Base-by-base conservation (phyloP, 805 yeast genomes). In the Myxozyma lipomycoides region DNA sequence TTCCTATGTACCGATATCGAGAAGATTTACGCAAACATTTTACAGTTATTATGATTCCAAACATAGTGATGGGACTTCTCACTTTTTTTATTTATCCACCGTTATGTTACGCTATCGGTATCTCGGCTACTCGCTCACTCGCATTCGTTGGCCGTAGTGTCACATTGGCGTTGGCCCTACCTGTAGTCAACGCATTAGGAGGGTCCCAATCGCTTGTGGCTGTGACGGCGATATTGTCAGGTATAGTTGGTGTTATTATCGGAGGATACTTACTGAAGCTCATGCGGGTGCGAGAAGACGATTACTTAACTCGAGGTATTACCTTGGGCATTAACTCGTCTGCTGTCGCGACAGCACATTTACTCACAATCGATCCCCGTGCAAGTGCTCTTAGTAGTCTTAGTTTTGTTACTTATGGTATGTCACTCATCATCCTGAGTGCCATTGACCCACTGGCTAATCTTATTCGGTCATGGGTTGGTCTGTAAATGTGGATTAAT, bases 131-230 rank as follows among this genome's bases (percentile, higher is more conserved):
- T 22, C 68, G 84, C 24, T 74, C 90, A 0, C 72, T 86, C 30
- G 93, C 91, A 1, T 85, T 84, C 63, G 83, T 85, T 1, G 91
- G 90, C 1, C 70, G 95, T 52, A 82, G 87, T 9, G 87, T 83
- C 17, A 86, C 95, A 0, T 73, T 85, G 60, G 91, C 93, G 0
- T 70, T 86, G 41, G 95, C 93, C 0, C 78, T 86, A 0, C 95
- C 95, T 1, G 73, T 85, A 55, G 79, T 84, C 10, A 67, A 68
- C n/a, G 74, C 86, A 0, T 67, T 86, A 32, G 82, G 76, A 9
- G 95, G 93, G 0, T 80, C 85, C 1, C 73, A 79, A 1, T 78
- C 86, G 3, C 71, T 86, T 42, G 84, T 83, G 81, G 86, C 93
- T 0, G 87, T 83, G 10, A 81, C 86, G 35, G 86, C 93, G 0